Evolutionary conservation across 1,284 basidiomycete species (phyloP).

Genomic region (Pascua guehoae): DNA sequence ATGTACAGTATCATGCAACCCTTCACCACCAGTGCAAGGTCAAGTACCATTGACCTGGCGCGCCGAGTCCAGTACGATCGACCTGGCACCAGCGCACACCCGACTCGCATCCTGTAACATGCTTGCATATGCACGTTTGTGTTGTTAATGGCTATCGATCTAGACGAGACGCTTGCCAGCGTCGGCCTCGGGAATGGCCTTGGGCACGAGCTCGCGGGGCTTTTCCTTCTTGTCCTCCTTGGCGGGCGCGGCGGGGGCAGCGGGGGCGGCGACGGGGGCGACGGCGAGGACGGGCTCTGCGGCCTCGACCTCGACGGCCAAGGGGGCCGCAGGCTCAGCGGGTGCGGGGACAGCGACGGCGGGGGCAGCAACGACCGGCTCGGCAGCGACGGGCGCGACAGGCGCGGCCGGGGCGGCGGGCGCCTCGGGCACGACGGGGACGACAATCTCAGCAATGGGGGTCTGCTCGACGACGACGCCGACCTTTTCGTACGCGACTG

Average conservation of each 20-base stretch:
- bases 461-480: conserved; percentile 45
- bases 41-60: too few relatives aligned
- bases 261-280: neutral
- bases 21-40: too few relatives aligned
- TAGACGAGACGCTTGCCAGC: conserved; percentile 30
- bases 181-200: conserved; percentile 5
- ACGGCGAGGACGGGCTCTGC: neutral
- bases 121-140: conserved; percentile 11
- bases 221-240: conserved; percentile 7
- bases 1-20: too few relatives aligned
- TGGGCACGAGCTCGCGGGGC: conserved; percentile 8
- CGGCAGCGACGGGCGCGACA: neutral
- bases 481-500: conserved; percentile 28
- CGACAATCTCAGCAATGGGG: conserved; percentile 45
- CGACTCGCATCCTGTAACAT: neutral
- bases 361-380: neutral
- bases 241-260: neutral
- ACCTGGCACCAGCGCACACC: too few relatives aligned
- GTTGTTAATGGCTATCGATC: conserved; percentile 8
- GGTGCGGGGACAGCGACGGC: neutral
- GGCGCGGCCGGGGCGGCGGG: neutral
- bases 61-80: too few relatives aligned
- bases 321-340: neutral
- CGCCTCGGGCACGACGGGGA: conserved; percentile 21
- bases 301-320: neutral